Percentiles rank a stretch among this genome's conserved stretches.
phyloP scores from a whole-genome alignment of 805 yeast species.

The Candida berthetii region DNA sequence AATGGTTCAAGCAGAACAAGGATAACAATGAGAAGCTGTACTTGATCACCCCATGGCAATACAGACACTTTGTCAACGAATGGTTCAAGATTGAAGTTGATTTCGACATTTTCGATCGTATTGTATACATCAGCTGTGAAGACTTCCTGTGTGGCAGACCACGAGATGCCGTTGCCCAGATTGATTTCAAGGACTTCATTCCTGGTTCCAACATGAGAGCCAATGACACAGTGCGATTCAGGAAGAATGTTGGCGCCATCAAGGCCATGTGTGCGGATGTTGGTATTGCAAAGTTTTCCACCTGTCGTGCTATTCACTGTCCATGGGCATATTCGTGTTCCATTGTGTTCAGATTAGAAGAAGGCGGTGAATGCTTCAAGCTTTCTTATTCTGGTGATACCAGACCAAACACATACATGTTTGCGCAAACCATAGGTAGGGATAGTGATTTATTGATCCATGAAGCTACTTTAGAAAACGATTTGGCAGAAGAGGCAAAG shows the following conservation, averaged over 20 bases:
- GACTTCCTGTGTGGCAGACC: slow-evolving; percentile 37
- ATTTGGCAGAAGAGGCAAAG: slow-evolving; percentile 67
- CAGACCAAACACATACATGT: slow-evolving; percentile 60
- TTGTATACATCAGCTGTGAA: slow-evolving; percentile 56
- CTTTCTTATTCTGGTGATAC: slow-evolving; percentile 94
- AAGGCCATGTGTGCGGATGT: slow-evolving; percentile 33
- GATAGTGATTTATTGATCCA: slow-evolving; percentile 75
- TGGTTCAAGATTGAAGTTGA: slow-evolving; percentile 48
- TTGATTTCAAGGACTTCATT: slow-evolving; percentile 18
- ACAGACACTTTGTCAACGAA: slow-evolving; percentile 58
- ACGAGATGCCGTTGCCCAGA: slow-evolving; percentile 23
- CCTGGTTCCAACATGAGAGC: neutral
- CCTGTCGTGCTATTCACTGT: slow-evolving; percentile 83
- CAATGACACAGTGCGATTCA: neutral
- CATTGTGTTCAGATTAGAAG: slow-evolving; percentile 36
- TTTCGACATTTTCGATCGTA: slow-evolving; percentile 29
- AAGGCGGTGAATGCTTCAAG: slow-evolving; percentile 38
- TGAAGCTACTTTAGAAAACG: slow-evolving; percentile 89
- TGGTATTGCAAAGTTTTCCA: slow-evolving; percentile 36
- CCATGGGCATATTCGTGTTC: slow-evolving; percentile 70
- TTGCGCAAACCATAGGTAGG: slow-evolving; percentile 56
- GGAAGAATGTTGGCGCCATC: slow-evolving; percentile 22
- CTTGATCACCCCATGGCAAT: slow-evolving; percentile 73
- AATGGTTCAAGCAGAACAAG: slow-evolving; percentile 50
- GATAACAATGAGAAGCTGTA: slow-evolving; percentile 38